These are phyloP conservation scores for Phialemoniopsis sp. DNA, from an alignment of 2,329 filamentous ascomycete genomes.

Conservation along the genomic window DNA sequence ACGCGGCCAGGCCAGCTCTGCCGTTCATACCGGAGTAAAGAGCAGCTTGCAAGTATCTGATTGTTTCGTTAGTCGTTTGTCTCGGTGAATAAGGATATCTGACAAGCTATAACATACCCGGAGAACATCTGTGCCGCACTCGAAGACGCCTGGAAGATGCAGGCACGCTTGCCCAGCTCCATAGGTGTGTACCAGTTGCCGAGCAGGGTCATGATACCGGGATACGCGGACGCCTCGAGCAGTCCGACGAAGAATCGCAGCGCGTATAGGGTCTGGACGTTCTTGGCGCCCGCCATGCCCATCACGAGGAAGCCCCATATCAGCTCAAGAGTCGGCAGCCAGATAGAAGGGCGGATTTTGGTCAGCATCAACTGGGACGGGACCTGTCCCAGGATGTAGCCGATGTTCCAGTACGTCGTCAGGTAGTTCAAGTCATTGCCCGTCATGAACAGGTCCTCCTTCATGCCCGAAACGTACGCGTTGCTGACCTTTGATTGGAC, in stretches of 20 bases:
- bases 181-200: constrained; percentile 35
- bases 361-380: constrained; percentile 33
- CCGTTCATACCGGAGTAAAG: constrained; percentile 5
- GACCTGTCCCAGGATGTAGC: constrained; percentile 50
- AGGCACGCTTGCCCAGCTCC: constrained; percentile 15
- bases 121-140: constrained; percentile 1
- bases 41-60: constrained; percentile 4
- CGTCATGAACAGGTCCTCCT: constrained; percentile 47
- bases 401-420: constrained; percentile 43
- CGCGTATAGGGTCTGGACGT: constrained; percentile 26
- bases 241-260: constrained; percentile 35
- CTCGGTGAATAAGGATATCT: too few relatives aligned
- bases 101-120: not conserved
- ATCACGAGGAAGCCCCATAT: constrained; percentile 25
- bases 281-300: constrained; percentile 24
- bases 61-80: too few relatives aligned
- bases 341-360: constrained; percentile 34
- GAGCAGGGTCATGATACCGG: constrained; percentile 25
- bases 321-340: constrained; percentile 32
- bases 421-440: constrained; percentile 12
- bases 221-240: constrained; percentile 27
- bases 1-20: constrained; percentile 4
- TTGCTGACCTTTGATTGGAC: constrained; percentile 20
- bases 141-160: not conserved
- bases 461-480: constrained; percentile 37